These are phyloP conservation scores for Patellifolia procumbens DNA, from an alignment of 179 eudicot genomes.

Conservation along the genomic window DNA sequence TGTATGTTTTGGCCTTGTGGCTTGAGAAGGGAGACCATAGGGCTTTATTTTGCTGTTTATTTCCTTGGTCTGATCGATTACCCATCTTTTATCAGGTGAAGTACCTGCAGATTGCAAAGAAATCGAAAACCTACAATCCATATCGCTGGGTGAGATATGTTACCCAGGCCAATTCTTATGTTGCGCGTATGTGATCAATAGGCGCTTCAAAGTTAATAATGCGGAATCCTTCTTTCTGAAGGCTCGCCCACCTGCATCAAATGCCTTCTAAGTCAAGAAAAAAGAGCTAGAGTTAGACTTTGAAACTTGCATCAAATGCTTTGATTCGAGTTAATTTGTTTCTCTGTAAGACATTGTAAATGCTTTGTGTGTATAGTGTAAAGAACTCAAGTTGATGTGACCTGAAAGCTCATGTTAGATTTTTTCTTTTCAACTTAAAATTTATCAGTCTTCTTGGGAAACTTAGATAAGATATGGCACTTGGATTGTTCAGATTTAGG, in stretches of 20 bases:
- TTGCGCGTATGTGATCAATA: constrained; percentile 69
- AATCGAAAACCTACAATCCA: constrained; percentile 75
- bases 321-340: background rate
- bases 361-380: background rate
- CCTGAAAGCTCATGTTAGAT: background rate
- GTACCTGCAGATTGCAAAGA: constrained; percentile 89
- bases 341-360: constrained; percentile 13
- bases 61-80: background rate
- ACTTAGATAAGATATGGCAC: background rate
- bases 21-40: background rate
- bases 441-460: background rate
- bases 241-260: background rate
- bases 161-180: constrained; percentile 92
- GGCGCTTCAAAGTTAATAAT: background rate
- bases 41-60: background rate
- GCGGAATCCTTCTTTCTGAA: background rate
- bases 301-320: background rate
- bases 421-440: background rate
- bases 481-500: background rate
- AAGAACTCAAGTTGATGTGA: background rate
- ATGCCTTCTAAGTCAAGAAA: constrained; percentile 2
- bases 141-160: constrained; percentile 98
- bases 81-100: constrained; percentile 62
- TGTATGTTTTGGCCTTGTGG: background rate
- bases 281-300: background rate